These are phyloP conservation scores for Phyllosticta citrichinensis DNA, from an alignment of 2,329 filamentous ascomycete species.

Conservation along the genomic window DNA sequence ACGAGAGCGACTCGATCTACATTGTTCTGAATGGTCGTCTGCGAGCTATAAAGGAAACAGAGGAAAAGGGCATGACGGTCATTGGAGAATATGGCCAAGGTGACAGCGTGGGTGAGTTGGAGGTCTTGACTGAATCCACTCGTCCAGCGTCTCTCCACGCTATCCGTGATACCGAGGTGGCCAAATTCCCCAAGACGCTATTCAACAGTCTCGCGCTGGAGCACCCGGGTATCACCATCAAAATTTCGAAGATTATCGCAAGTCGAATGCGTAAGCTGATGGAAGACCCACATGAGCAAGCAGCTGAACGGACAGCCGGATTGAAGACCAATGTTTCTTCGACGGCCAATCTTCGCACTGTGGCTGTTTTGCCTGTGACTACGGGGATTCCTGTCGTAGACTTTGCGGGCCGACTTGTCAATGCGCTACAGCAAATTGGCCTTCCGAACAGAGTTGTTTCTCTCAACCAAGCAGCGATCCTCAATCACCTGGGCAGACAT, in stretches of 20 bases:
- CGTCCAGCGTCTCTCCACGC: constrained; percentile 89
- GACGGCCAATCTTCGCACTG: constrained; percentile 83
- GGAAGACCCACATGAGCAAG: constrained; percentile 63
- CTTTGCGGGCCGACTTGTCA: constrained; percentile 81
- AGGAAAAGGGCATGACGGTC: constrained; percentile 73
- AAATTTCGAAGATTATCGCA: constrained; percentile 97
- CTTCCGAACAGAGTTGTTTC: constrained; percentile 83
- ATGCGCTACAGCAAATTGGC: constrained; percentile 80
- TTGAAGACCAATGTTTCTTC: constrained; percentile 61
- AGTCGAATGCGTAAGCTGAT: constrained; percentile 85
- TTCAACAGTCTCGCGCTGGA: constrained; percentile 98
- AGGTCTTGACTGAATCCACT: constrained; percentile 88
- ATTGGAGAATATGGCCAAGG: constrained; percentile 92
- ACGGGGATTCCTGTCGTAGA: constrained; percentile 88
- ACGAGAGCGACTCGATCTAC: constrained; percentile 97
- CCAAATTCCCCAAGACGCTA: constrained; percentile 87
- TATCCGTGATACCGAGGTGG: constrained; percentile 90
- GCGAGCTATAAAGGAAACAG: constrained; percentile 70
- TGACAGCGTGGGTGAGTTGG: constrained; percentile 92
- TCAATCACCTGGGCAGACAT: constrained; percentile 90
- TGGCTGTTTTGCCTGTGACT: constrained; percentile 84
- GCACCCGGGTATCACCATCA: constrained; percentile 96
- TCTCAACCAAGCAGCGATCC: constrained; percentile 83
- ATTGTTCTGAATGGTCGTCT: constrained; percentile 92
- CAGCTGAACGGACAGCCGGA: constrained; percentile 51